A percentile compares a stretch with the other conserved stretches of the same genome.
Conservation (phyloP, 495 filamentous ascomycete species). For the Trichoderma erinaceum region DNA sequence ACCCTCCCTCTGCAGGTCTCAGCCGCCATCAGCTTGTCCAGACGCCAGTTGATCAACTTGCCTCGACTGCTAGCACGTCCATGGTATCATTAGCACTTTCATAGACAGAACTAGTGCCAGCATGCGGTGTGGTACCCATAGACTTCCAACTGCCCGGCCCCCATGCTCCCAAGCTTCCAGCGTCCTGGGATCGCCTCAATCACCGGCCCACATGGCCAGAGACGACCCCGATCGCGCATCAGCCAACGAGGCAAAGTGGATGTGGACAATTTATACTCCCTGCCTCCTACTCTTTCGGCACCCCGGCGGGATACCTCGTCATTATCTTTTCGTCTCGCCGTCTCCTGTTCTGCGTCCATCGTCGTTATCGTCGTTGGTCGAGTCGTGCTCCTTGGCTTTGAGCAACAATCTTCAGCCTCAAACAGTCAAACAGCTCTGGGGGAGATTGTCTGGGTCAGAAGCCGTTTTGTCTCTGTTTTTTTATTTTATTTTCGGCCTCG, state of each 20-base stretch:
- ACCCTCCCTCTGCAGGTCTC: neutral
- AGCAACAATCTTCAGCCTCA: slow-evolving; percentile 1
- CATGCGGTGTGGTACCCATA: too few relatives aligned
- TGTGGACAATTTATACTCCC: slow-evolving; percentile 12
- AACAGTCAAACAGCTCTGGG: neutral
- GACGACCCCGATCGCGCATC: slow-evolving; percentile 11
- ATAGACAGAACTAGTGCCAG: too few relatives aligned
- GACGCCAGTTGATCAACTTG: too few relatives aligned
- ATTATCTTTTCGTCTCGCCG: slow-evolving; percentile 12
- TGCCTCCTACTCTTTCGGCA: neutral
- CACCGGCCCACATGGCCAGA: slow-evolving; percentile 7
- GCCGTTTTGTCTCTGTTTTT: neutral
- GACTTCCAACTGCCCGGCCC: neutral
- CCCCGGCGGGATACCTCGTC: slow-evolving; percentile 9
- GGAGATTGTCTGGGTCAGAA: neutral
- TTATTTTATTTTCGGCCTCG: neutral
- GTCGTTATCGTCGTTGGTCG: neutral
- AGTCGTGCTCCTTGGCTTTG: neutral
- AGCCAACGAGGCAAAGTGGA: slow-evolving; percentile 13
- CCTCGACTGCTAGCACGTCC: too few relatives aligned
- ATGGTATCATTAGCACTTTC: too few relatives aligned
- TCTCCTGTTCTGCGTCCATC: slow-evolving; percentile 2
- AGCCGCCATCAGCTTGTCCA: too few relatives aligned
- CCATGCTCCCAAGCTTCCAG: slow-evolving; percentile 8
- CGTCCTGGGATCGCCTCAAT: slow-evolving; percentile 13